Base-by-base conservation (phyloP, 1,284 basidiomycete species). In the Puccinia coronata region DNA sequence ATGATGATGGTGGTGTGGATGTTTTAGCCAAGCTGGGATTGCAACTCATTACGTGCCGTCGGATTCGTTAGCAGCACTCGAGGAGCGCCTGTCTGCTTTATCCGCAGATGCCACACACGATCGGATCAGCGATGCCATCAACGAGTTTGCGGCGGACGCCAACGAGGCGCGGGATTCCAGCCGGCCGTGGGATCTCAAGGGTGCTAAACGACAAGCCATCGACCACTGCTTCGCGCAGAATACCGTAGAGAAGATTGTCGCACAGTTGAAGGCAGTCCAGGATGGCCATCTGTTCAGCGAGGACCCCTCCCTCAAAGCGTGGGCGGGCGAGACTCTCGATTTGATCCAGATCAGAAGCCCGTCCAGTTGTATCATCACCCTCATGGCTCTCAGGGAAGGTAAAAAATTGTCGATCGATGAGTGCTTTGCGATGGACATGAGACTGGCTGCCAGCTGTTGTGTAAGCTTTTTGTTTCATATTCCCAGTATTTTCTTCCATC, bases 11-110 rank as follows among this genome's bases (percentile, higher is more conserved):
- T n/a, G n/a, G n/a, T n/a, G n/a, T n/a, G n/a, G 61, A 28, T n/a
- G 34, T 23, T 31, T 49, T 82, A 95, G 93, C 85, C 93, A 95
- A 84, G 90, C 92, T 83, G 95, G 95, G 51, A 89, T 97, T 83
- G 95, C 95, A 1, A 96, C 95, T 1, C 95, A 98, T 87, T 97
- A 89, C 85, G 90, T 96, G 79, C 91, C 93, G 6, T 91, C 93
- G 36, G 88, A 91, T 79, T 89, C 91, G 57, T 88, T 97, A 43
- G 90, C 92, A 16, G 89, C 89, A 57, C 89, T 97, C 51, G 84
- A 88, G 79, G 82, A 84, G 28, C 84, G 87, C 67, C 84, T 88
- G 43, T 83, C 86, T 16, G 84, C 86, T 67, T 85, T 88, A 70
- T 83, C 85, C 65, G 86, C 89, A 82, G 84, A 84, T 61, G 59